phyloP scores from a whole-genome alignment of 768 basidiomycete species.

The Calvatia gigantea region DNA sequence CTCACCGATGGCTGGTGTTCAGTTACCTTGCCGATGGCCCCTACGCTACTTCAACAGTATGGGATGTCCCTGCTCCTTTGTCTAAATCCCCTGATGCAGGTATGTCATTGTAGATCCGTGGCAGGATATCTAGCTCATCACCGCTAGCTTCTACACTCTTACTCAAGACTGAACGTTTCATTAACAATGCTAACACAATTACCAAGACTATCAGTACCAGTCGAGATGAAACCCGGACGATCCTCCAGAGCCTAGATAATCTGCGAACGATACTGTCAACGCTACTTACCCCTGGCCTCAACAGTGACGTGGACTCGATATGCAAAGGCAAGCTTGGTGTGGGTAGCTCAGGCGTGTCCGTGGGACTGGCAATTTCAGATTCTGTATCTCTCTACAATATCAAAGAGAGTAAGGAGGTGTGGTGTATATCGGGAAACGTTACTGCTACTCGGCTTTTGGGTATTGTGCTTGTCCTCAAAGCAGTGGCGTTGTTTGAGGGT shows the following conservation, averaged over 20 bases:
- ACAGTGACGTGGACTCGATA: conserved; percentile 64
- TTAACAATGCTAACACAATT: conserved; percentile 43
- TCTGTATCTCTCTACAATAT: conserved; percentile 39
- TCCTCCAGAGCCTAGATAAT: conserved; percentile 46
- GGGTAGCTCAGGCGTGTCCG: conserved; percentile 27
- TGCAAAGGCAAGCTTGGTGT: conserved; percentile 59
- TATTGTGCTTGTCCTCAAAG: conserved; percentile 64
- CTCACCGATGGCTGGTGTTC: neutral
- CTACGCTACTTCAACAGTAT: conserved; percentile 20
- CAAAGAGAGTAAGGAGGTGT: conserved; percentile 39
- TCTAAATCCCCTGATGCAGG: conserved; percentile 19
- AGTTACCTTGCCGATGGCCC: conserved; percentile 20
- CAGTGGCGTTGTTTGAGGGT: conserved; percentile 75
- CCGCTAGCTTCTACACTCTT: conserved; percentile 44
- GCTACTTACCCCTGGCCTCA: conserved; percentile 68
- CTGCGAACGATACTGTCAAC: conserved; percentile 60
- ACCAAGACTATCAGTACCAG: conserved; percentile 51
- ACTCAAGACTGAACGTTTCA: conserved; percentile 49
- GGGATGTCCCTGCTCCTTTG: conserved; percentile 21
- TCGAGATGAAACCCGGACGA: conserved; percentile 35
- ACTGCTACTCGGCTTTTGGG: conserved; percentile 71
- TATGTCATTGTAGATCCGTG: conserved; percentile 11
- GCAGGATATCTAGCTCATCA: neutral
- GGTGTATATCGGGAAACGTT: conserved; percentile 70
- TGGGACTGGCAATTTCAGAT: conserved; percentile 51